phyloP scores from a whole-genome alignment of 1,284 basidiomycete species.

The Somion occarium region DNA sequence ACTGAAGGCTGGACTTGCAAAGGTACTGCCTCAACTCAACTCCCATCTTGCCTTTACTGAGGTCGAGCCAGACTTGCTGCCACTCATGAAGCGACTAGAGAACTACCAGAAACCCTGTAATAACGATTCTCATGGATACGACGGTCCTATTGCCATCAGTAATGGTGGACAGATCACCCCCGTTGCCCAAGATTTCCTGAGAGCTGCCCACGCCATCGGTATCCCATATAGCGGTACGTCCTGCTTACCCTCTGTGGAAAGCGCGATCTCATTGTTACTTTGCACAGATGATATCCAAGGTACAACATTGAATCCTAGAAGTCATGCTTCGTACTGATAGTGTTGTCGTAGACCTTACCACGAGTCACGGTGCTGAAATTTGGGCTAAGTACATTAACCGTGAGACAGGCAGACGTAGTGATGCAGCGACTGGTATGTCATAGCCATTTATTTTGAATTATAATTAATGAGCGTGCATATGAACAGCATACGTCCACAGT shows the following conservation, averaged over 20 bases:
- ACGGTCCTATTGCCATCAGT: slow-evolving; percentile 67
- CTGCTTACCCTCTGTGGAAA: neutral
- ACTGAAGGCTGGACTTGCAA: slow-evolving; percentile 61
- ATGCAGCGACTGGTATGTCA: slow-evolving; percentile 57
- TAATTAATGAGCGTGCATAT: neutral
- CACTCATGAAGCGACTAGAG: slow-evolving; percentile 72
- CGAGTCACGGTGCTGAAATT: slow-evolving; percentile 62
- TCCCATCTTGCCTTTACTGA: neutral
- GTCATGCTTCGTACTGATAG: neutral
- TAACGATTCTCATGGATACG: slow-evolving; percentile 59
- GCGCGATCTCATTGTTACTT: too few relatives aligned
- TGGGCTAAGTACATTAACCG: slow-evolving; percentile 78
- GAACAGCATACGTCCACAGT: slow-evolving; percentile 63
- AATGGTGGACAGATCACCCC: slow-evolving; percentile 58
- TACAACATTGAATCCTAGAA: slow-evolving; percentile 13
- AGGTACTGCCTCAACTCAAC: slow-evolving; percentile 30
- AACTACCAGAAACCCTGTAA: slow-evolving; percentile 68
- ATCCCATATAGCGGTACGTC: slow-evolving; percentile 60
- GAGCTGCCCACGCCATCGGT: slow-evolving; percentile 57
- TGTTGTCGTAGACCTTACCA: slow-evolving; percentile 44
- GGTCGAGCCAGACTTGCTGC: slow-evolving; percentile 48
- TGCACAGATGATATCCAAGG: slow-evolving; percentile 59
- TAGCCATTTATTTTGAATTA: neutral
- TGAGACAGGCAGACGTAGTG: slow-evolving; percentile 65
- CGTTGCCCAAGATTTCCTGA: slow-evolving; percentile 66